Base-by-base conservation (phyloP, 179 eudicot genomes). In the Silene noctiflora region DNA sequence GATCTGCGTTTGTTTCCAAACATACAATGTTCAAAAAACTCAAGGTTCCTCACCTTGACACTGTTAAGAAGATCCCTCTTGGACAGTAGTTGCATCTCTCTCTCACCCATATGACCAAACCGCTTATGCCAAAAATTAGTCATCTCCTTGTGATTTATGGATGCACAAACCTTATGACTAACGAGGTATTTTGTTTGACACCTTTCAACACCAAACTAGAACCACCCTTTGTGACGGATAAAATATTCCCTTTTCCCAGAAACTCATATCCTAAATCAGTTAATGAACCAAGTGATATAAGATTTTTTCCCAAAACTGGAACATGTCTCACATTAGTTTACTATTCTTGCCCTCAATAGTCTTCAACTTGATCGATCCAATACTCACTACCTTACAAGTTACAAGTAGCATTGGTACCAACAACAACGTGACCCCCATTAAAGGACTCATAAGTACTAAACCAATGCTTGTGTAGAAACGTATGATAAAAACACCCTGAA, bases 351-450 rank as follows among this genome's bases (percentile, higher is more conserved):
- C 68, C 33, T 64, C 19, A 64, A 2, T 16, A 64, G 42, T 64
- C 33, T 25, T 64, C 16, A 64, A 3, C 68, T 64, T 25, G 68
- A 63, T 63, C n/a, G 35, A 64, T 6, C 10, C 68, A 25, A 27
- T 64, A 64, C 68, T 16, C 33, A 63, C 35, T 63, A 63, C 67
- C 67, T 63, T 14, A 63, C 67, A 63, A 63, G 39, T 63, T 14
- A 63, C 67, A 63, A 63, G 39, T 25, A 25, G 39, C 67, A 63
- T 25, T 63, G 35, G 25, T 63, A 63, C 35, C 35, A 63, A 25
- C 67, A 25, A 63, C 35, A 13, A 63, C n/a, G n/a, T 63, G 33
- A 63, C 39, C 39, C 16, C 19, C 7, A 25, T 27, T 64, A 27
- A 24, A 64, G 68, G 39, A 27, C 39, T 24, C 68, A 27, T 64